Percentiles rank a stretch among this genome's conserved stretches.
Conservation (phyloP, 2,329 filamentous ascomycete genomes). For the Paracorniculantispora psalliotae region DNA sequence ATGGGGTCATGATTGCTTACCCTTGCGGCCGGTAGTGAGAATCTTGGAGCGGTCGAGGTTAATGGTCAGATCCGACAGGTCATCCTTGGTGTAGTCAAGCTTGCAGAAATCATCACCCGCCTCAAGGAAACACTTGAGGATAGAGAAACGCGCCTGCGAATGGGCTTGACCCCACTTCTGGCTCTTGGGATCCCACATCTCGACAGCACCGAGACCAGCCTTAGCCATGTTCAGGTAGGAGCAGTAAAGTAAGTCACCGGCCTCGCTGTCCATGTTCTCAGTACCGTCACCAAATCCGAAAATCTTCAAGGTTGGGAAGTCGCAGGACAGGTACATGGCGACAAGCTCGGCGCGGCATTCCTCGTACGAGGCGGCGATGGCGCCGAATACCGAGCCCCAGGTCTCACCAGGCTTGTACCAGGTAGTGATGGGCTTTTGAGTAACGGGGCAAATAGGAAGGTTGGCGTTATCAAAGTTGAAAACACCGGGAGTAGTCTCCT, state of each 20-base stretch:
- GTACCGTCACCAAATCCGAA: slow-evolving; percentile 84
- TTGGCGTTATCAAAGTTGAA: slow-evolving; percentile 86
- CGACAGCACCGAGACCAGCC: slow-evolving; percentile 80
- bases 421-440: slow-evolving; percentile 68
- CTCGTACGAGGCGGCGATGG: slow-evolving; percentile 83
- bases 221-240: slow-evolving; percentile 92
- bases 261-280: slow-evolving; percentile 65
- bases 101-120: slow-evolving; percentile 85
- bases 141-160: slow-evolving; percentile 86
- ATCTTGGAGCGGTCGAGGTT: slow-evolving; percentile 83
- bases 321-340: slow-evolving; percentile 84
- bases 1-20: slow-evolving; percentile 27
- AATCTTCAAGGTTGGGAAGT: slow-evolving; percentile 82
- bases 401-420: slow-evolving; percentile 97
- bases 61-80: slow-evolving; percentile 77
- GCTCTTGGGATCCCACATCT: slow-evolving; percentile 91
- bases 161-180: slow-evolving; percentile 91
- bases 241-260: slow-evolving; percentile 81
- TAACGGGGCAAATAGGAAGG: slow-evolving; percentile 76
- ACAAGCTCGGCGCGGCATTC: slow-evolving; percentile 94
- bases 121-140: slow-evolving; percentile 77
- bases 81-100: slow-evolving; percentile 66
- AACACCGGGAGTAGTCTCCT: slow-evolving; percentile 74
- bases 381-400: slow-evolving; percentile 88
- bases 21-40: slow-evolving; percentile 70